Evolutionary conservation across 768 basidiomycete genomes (phyloP).

Genomic region (Russula foetens): DNA sequence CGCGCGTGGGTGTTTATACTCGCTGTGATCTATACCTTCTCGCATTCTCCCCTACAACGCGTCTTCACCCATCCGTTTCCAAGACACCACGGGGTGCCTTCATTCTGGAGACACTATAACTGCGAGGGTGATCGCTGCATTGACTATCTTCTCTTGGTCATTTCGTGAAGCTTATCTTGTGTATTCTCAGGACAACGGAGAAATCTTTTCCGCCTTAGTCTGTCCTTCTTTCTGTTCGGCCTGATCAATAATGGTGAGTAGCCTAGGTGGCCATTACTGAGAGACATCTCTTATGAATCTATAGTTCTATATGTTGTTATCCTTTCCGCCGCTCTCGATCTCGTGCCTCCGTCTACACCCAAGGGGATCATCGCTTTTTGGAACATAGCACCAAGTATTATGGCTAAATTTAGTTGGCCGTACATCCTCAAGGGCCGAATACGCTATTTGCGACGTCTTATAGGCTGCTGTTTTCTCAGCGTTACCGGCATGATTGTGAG

Average conservation of each 20-base stretch:
- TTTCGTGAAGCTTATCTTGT: neutral
- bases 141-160: neutral
- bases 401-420: constrained; percentile 89
- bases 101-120: neutral
- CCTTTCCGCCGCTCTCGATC: constrained; percentile 89
- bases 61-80: neutral
- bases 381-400: constrained; percentile 84
- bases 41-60: neutral
- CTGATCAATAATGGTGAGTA: constrained; percentile 80
- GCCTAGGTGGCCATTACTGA: neutral
- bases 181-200: constrained; percentile 8
- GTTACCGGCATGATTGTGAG: constrained; percentile 83
- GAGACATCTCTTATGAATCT: neutral
- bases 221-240: constrained; percentile 87
- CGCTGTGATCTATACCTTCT: neutral
- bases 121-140: neutral
- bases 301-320: constrained; percentile 93
- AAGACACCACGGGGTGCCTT: neutral
- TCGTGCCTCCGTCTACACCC: constrained; percentile 85
- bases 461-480: constrained; percentile 68
- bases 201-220: constrained; percentile 32
- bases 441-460: constrained; percentile 65
- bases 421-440: constrained; percentile 83
- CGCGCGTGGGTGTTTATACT: neutral
- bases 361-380: constrained; percentile 94